Percentiles rank a stretch among this genome's conserved stretches.
These are phyloP conservation scores for Coniochaeta prunicola DNA, from an alignment of 2,329 filamentous ascomycete genomes.

Conservation along the genomic window DNA sequence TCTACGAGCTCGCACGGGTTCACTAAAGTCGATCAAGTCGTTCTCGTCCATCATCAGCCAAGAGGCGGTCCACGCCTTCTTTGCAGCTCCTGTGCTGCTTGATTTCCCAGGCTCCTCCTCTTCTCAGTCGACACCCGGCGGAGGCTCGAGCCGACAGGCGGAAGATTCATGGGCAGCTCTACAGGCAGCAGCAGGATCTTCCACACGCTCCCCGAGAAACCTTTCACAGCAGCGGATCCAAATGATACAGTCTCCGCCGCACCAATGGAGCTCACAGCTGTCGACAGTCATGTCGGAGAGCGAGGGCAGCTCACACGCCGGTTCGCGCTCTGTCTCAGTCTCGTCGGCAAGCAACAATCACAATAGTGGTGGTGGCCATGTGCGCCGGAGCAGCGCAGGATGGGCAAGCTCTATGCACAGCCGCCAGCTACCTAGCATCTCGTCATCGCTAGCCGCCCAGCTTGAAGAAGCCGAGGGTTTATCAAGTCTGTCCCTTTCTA, in stretches of 20 bases:
- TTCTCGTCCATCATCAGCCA: slow-evolving; percentile 47
- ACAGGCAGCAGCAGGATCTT: slow-evolving; percentile 15
- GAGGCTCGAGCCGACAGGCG: slow-evolving; percentile 5
- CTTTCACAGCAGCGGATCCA: slow-evolving; percentile 21
- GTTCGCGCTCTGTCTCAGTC: slow-evolving; percentile 38
- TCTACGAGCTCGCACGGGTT: slow-evolving; percentile 35
- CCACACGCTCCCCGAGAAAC: slow-evolving; percentile 20
- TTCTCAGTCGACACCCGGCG: slow-evolving; percentile 12
- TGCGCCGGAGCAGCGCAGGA: slow-evolving; percentile 39
- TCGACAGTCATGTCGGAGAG: slow-evolving; percentile 58
- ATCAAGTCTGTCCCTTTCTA: slow-evolving; percentile 17
- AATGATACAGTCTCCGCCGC: slow-evolving; percentile 42
- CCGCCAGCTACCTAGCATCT: slow-evolving; percentile 49
- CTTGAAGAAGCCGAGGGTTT: slow-evolving; percentile 26
- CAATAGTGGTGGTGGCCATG: slow-evolving; percentile 7
- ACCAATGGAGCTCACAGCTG: slow-evolving; percentile 58
- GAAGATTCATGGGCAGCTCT: slow-evolving; percentile 17
- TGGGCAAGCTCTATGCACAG: slow-evolving; percentile 40
- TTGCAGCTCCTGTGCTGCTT: slow-evolving; percentile 31
- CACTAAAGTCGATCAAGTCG: slow-evolving; percentile 41
- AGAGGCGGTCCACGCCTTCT: slow-evolving; percentile 32
- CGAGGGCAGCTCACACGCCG: slow-evolving; percentile 42
- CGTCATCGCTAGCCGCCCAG: slow-evolving; percentile 41
- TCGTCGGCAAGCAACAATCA: neutral
- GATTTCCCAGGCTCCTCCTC: slow-evolving; percentile 25